These are phyloP conservation scores for Zymoseptoria ardabiliae DNA, from an alignment of 2,329 filamentous ascomycete species.

Conservation along the genomic window DNA sequence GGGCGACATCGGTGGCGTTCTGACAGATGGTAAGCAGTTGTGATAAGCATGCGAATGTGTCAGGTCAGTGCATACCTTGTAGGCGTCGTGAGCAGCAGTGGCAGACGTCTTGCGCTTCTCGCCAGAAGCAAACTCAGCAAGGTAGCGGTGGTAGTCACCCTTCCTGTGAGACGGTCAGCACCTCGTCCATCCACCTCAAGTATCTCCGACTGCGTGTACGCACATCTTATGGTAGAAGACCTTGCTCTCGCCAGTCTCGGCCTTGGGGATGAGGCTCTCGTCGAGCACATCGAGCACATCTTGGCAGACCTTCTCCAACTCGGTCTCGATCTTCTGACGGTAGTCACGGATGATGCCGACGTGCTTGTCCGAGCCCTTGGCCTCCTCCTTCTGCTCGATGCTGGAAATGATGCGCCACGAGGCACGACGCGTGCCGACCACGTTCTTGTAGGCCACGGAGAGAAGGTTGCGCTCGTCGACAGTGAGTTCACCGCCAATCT, in stretches of 20 bases:
- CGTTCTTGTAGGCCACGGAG: constrained; percentile 99
- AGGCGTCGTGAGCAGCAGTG: constrained; percentile 83
- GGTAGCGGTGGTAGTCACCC: constrained; percentile 94
- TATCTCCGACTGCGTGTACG: constrained; percentile 32
- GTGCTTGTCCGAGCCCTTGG: constrained; percentile 95
- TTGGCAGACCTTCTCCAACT: constrained; percentile 97
- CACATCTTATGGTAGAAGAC: constrained; percentile 99
- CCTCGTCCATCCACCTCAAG: neutral
- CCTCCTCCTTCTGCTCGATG: constrained; percentile 99
- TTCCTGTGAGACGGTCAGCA: constrained; percentile 54
- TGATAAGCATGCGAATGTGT: constrained; percentile 3
- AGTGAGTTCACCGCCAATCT: constrained; percentile 61
- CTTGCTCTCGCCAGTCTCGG: constrained; percentile 95
- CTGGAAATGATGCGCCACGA: constrained; percentile 99
- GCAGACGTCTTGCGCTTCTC: constrained; percentile 88
- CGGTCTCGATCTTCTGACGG: constrained; percentile 95
- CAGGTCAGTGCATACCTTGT: constrained; percentile 65
- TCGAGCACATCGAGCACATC: constrained; percentile 95
- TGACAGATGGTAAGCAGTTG: constrained; percentile 33
- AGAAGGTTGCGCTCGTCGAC: constrained; percentile 81
- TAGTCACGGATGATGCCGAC: constrained; percentile 91
- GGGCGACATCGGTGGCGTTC: constrained; percentile 96
- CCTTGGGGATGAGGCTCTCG: constrained; percentile 87
- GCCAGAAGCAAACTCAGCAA: constrained; percentile 85
- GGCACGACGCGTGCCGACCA: constrained; percentile 93